Conservation (phyloP, 2,329 filamentous ascomycete species). For the Phyllosticta citribraziliensis region DNA sequence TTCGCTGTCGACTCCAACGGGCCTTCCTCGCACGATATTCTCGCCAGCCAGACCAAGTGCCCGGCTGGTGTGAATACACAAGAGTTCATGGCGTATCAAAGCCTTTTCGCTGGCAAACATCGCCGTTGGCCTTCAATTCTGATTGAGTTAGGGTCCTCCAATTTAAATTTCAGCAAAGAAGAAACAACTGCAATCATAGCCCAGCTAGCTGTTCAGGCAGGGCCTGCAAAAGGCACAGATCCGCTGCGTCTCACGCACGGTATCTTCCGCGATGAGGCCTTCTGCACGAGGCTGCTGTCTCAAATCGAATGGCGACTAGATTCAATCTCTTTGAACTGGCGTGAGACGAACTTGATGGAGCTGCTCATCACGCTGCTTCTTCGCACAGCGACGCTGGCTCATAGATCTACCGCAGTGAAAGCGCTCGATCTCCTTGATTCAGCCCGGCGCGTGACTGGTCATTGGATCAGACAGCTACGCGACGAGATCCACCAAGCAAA, state of each 20-base stretch:
- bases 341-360: constrained; percentile 50
- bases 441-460: constrained; percentile 34
- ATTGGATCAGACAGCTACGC: constrained; percentile 43
- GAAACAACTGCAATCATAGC: constrained; percentile 41
- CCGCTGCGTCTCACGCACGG: constrained; percentile 39
- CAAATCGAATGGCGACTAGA: constrained; percentile 40
- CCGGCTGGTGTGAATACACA: constrained; percentile 38
- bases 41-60: constrained; percentile 42
- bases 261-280: constrained; percentile 39
- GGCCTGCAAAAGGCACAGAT: constrained; percentile 31
- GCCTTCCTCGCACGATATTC: constrained; percentile 46
- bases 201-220: constrained; percentile 46
- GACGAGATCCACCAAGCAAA: constrained; percentile 32
- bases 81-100: constrained; percentile 46
- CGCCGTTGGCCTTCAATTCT: constrained; percentile 42
- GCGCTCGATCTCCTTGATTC: constrained; percentile 26
- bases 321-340: constrained; percentile 45
- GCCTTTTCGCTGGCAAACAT: constrained; percentile 35
- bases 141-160: constrained; percentile 42
- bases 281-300: constrained; percentile 40
- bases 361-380: constrained; percentile 44
- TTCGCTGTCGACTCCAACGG: constrained; percentile 22
- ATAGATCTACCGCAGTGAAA: neutral
- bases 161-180: constrained; percentile 50
- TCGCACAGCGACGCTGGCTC: constrained; percentile 26